These are phyloP conservation scores for Coemansia sp. DNA, from an alignment of 192 early-diverging fungal genomes.

Conservation along the genomic window DNA sequence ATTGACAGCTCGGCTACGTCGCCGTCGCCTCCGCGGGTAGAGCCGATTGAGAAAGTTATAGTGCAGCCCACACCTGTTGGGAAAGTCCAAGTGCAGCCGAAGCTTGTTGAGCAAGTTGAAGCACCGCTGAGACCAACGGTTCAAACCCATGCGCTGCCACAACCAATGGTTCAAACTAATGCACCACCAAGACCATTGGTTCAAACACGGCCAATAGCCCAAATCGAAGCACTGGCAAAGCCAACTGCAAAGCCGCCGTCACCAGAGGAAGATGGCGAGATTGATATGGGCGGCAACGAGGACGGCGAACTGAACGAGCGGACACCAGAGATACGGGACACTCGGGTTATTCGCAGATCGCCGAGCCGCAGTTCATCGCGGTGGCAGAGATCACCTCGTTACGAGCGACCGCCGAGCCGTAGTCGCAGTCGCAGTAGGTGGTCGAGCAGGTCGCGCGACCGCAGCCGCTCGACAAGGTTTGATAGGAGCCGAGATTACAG, in stretches of 20 bases:
- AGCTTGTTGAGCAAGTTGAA: neutral
- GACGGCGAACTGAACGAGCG: slow-evolving; percentile 31
- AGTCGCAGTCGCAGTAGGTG: slow-evolving; percentile 12
- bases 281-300: slow-evolving; percentile 19
- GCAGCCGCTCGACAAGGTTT: slow-evolving; percentile 12
- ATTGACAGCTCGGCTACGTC: slow-evolving; percentile 24
- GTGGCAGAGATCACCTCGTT: slow-evolving; percentile 1
- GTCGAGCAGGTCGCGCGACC: slow-evolving; percentile 12
- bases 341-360: neutral
- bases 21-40: slow-evolving; percentile 3
- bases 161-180: neutral
- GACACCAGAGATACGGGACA: no score
- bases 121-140: neutral
- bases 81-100: neutral
- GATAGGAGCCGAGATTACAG: neutral
- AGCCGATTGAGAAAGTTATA: neutral
- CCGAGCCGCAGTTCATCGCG: slow-evolving; percentile 4
- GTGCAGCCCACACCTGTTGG: neutral
- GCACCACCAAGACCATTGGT: neutral
- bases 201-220: neutral
- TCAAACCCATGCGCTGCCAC: neutral
- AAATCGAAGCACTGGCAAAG: neutral
- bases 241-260: neutral
- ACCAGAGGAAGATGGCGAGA: slow-evolving; percentile 43
- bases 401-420: neutral